These are phyloP conservation scores for Hypoxylon fuscum DNA, from an alignment of 495 filamentous ascomycete genomes.

Conservation along the genomic window DNA sequence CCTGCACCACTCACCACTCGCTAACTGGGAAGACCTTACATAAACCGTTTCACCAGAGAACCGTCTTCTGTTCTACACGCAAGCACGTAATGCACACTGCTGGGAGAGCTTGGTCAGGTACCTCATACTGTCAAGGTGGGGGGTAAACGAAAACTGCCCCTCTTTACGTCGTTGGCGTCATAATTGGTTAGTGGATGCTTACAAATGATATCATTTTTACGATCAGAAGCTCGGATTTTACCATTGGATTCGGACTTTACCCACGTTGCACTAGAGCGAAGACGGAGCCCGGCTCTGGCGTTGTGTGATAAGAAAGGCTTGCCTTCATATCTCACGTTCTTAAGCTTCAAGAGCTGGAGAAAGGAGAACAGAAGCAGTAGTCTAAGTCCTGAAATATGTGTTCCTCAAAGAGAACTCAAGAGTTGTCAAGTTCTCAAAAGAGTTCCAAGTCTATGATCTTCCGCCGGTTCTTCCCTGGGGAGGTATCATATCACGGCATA, in stretches of 20 bases:
- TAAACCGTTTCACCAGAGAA: constrained; percentile 29
- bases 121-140: constrained; percentile 26
- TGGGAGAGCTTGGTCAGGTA: neutral
- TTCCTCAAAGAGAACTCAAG: no score
- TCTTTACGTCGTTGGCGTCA: constrained; percentile 41
- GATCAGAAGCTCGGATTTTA: constrained; percentile 26
- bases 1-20: constrained; percentile 1
- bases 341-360: neutral
- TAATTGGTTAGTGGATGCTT: constrained; percentile 31
- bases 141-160: constrained; percentile 31
- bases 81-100: constrained; percentile 19
- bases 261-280: constrained; percentile 16
- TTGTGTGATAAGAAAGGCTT: constrained; percentile 1
- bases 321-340: neutral
- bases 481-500: no score
- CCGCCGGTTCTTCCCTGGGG: no score
- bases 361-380: no score
- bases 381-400: no score
- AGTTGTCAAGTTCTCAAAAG: no score
- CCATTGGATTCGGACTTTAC: constrained; percentile 29
- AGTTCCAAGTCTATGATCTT: no score
- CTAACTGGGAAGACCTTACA: constrained; percentile 24
- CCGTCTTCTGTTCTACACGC: neutral
- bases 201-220: constrained; percentile 46
- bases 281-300: constrained; percentile 18